These are phyloP conservation scores for Arxiozyma telluris DNA, from an alignment of 1,139 yeast species.

Conservation along the genomic window DNA sequence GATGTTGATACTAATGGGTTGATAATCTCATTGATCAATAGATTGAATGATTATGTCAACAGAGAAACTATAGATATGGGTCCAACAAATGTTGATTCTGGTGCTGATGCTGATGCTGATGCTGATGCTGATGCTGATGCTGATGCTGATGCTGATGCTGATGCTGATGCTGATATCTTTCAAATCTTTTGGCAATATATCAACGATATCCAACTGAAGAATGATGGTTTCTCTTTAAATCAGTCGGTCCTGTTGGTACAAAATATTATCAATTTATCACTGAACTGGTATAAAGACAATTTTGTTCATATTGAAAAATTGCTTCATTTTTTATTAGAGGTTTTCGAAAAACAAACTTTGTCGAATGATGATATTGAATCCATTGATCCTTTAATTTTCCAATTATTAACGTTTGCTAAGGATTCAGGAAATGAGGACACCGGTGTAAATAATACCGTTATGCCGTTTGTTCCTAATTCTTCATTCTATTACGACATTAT, in stretches of 20 bases:
- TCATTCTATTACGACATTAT: constrained; percentile 9
- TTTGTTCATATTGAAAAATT: constrained; percentile 53
- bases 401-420: constrained; percentile 14
- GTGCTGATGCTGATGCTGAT: no score
- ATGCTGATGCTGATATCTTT: constrained; percentile 43
- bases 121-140: no score
- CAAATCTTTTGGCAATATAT: constrained; percentile 60
- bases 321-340: constrained; percentile 42
- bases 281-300: constrained; percentile 59
- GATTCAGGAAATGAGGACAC: constrained; percentile 3
- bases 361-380: neutral
- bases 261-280: constrained; percentile 53
- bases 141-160: no score
- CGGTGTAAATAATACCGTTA: neutral
- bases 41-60: constrained; percentile 54
- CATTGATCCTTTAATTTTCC: constrained; percentile 2
- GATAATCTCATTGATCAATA: constrained; percentile 59
- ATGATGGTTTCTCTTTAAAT: constrained; percentile 55
- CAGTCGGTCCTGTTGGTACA: constrained; percentile 61
- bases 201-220: constrained; percentile 41
- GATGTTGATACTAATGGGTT: constrained; percentile 59
- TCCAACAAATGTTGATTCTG: neutral
- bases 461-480: neutral
- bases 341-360: constrained; percentile 38
- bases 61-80: constrained; percentile 29